These are phyloP conservation scores for Leucogyrophana mollusca DNA, from an alignment of 768 basidiomycete genomes.

Conservation along the genomic window DNA sequence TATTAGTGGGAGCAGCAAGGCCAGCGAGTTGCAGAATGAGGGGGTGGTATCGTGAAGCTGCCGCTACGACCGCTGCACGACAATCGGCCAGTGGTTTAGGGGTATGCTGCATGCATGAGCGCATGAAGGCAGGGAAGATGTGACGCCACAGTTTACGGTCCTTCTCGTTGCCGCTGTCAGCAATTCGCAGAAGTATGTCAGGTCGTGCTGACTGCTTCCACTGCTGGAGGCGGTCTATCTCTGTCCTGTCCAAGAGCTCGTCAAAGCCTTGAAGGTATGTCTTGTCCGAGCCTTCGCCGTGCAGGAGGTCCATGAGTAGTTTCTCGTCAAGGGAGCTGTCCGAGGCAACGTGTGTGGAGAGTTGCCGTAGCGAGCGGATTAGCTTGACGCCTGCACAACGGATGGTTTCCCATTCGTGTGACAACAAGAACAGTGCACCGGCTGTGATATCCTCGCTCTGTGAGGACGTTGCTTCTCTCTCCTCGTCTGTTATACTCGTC, in stretches of 20 bases:
- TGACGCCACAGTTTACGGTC: slow-evolving; percentile 77
- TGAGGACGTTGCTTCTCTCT: slow-evolving; percentile 39
- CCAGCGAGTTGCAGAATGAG: slow-evolving; percentile 74
- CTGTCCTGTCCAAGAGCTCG: slow-evolving; percentile 61
- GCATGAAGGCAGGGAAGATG: slow-evolving; percentile 65
- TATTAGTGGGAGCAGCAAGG: slow-evolving; percentile 54
- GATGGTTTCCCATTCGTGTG: slow-evolving; percentile 50
- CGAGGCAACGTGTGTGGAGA: slow-evolving; percentile 44
- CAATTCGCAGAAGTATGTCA: slow-evolving; percentile 65
- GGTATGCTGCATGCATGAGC: slow-evolving; percentile 49
- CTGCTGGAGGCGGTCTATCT: slow-evolving; percentile 60
- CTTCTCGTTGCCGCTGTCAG: slow-evolving; percentile 64
- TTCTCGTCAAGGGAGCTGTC: slow-evolving; percentile 29
- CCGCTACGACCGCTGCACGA: slow-evolving; percentile 66
- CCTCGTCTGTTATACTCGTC: slow-evolving; percentile 38
- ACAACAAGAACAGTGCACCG: slow-evolving; percentile 72
- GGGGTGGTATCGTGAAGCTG: slow-evolving; percentile 69
- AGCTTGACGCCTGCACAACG: slow-evolving; percentile 63
- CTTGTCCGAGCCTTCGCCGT: slow-evolving; percentile 44
- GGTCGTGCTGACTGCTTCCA: slow-evolving; percentile 59
- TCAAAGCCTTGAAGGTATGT: slow-evolving; percentile 60
- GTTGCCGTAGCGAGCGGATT: slow-evolving; percentile 52
- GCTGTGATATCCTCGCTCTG: slow-evolving; percentile 65
- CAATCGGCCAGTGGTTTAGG: slow-evolving; percentile 47
- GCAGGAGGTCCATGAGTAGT: slow-evolving; percentile 52